These are phyloP conservation scores for Fusarium luffae DNA, from an alignment of 2,329 filamentous ascomycete genomes.

Conservation along the genomic window DNA sequence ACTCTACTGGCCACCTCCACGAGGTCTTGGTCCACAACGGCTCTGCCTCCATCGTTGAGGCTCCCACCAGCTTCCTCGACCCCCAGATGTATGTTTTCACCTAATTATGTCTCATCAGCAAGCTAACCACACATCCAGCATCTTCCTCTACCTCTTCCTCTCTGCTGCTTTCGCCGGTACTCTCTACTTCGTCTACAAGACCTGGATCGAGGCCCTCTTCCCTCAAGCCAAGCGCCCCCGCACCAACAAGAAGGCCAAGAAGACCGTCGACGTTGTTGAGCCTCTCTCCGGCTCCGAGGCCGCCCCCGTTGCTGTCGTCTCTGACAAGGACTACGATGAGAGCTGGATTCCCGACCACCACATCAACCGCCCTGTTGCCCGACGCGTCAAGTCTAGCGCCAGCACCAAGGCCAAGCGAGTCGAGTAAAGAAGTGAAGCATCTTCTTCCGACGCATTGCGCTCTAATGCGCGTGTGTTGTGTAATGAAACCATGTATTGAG, in stretches of 20 bases:
- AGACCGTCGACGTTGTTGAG: conserved; percentile 69
- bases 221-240: conserved; percentile 83
- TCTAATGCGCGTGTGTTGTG: conserved; percentile 6
- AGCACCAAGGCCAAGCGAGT: conserved; percentile 57
- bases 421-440: conserved; percentile 43
- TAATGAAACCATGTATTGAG: conserved; percentile 20
- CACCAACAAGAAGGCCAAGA: conserved; percentile 72
- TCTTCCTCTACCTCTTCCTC: conserved; percentile 97
- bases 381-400: conserved; percentile 71
- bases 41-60: conserved; percentile 87
- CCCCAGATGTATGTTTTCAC: conserved; percentile 83
- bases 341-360: conserved; percentile 94
- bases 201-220: conserved; percentile 96
- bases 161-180: conserved; percentile 80
- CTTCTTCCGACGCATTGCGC: conserved; percentile 1
- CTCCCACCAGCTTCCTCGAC: conserved; percentile 90
- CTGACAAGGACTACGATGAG: conserved; percentile 83
- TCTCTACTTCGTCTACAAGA: conserved; percentile 97
- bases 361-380: conserved; percentile 83
- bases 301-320: conserved; percentile 73
- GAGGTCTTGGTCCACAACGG: conserved; percentile 84
- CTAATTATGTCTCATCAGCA: neutral
- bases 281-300: conserved; percentile 77
- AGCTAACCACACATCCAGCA: conserved; percentile 65
- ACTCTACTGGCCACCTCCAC: conserved; percentile 74